Base-by-base conservation (phyloP, 352 stramenopile species). In the Blastocystis sp. region DNA sequence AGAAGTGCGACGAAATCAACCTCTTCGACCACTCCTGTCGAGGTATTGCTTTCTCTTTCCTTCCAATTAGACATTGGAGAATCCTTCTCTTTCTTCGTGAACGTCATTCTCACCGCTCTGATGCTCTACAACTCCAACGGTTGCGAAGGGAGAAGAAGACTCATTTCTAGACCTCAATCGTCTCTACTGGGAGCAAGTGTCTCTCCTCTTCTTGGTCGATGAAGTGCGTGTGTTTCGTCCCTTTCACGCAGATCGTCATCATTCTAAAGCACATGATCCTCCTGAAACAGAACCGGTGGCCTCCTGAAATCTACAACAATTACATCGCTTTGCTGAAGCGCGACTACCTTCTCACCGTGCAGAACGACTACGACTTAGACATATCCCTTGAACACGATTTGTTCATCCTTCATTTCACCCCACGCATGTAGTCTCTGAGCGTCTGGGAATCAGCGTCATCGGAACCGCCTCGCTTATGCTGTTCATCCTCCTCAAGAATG, bases 1-100 rank as follows among this genome's bases (percentile, higher is more conserved):
- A 71, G 59, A 71, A 71, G n/a, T 71, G 59, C n/a, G 59, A 71
- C 38, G 59, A 71, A 24, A 71, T 71, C 24, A 71, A 71, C n/a
- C 59, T 71, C 8, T 71, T 71, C n/a, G 59, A 71, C 38, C 59
- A 71, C 38, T 27, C 8, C 38, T 46, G 24, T 71, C 59, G 59
- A 44, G 54, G 46, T 54, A 54, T 54, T 21, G 21, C 21, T 54
- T 21, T 54, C 21, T 54, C 46, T 54, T 21, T 54, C 21, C 21
- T 21, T 54, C 46, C 21, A 11, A 21, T 21, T 54, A 54, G 54
- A 71, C 38, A 71, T 71, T 29, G 32, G 7, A 29, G 59, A 71
- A 29, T 24, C 11, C 7, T 21, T 46, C n/a, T 14, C 24, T 0
- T 71, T 71, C 0, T 21, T 71, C n/a, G 32, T 71, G 9, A 71